Evolutionary conservation across 163 green algal genomes (phyloP), one percentile per base, ranked within the genome.

Genomic region (Scenedesmus sp.): DNA sequence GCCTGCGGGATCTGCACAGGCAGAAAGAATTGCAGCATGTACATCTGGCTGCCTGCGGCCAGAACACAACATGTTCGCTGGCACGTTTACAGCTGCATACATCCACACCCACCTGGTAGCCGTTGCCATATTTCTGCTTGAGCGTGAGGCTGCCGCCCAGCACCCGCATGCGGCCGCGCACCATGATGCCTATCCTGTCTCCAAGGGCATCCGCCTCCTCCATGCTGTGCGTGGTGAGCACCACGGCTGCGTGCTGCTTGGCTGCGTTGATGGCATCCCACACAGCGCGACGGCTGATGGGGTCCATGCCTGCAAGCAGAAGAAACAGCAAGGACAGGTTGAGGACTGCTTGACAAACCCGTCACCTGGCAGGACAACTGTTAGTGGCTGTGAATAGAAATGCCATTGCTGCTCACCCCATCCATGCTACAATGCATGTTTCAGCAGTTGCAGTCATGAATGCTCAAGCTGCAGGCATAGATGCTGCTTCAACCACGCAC

Each of bases 101-200:
- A 55, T 4, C 76, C 34, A 84, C 67, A n/a, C 82, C 23, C 83
- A 99, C 94, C 92, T 97, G 94, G 94, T 98, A 99, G 34, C 97
- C 98, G 9, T 93, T 92, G 34, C 98, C 97, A 90, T 98, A 99
- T 52, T 94, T 96, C 93, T 97, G 95, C 95, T 99, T 99, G n/a
- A 99, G 96, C 62, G 95, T 95, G 66, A 85, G 84, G 46, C 70
- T 91, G 83, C 95, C 96, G 26, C 96, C 97, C 4, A 98, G 73
- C 88, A 96, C 97, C 46, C 94, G 91, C 91, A 99, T 92, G 82
- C 94, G 92, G 26, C 97, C 97, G 34, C 95, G 92, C 10, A 97
- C 96, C 97, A 99, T 99, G 95, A 99, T 99, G 86, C 93, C 97
- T 82, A 99, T 97, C 67, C 95, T 91, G 95, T 99, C 97, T 9